Percentiles rank a stretch among this genome's conserved stretches.
These are phyloP conservation scores for Calonectria crousiana DNA, from an alignment of 2,329 filamentous ascomycete genomes.

Conservation along the genomic window DNA sequence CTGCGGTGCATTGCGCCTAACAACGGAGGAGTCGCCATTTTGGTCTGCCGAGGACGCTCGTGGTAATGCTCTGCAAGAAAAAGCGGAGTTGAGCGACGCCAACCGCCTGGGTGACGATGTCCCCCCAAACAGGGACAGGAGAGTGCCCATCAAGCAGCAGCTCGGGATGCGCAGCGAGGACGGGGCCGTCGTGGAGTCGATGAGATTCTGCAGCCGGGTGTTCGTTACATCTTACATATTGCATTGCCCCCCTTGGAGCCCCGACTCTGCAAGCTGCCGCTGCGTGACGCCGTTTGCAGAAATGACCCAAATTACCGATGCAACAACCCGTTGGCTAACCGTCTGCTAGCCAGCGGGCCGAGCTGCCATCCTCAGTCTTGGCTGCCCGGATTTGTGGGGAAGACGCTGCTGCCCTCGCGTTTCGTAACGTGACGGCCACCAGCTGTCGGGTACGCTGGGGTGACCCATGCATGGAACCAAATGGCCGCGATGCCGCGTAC, in stretches of 20 bases:
- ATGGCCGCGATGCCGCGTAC: conserved; percentile 1
- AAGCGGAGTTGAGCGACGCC: conserved; percentile 6
- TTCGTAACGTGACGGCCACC: conserved; percentile 10
- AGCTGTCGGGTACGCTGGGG: background rate
- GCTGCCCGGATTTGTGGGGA: conserved; percentile 2
- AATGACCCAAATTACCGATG: background rate
- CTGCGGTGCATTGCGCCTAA: background rate
- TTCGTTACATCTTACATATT: background rate
- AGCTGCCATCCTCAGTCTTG: conserved; percentile 1
- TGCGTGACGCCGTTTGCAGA: background rate
- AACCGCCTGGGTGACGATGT: background rate
- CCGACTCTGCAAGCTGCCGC: background rate
- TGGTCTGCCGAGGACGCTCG: background rate
- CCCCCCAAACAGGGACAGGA: background rate
- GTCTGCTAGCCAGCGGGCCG: conserved; percentile 11
- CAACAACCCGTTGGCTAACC: background rate
- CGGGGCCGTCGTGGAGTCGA: background rate
- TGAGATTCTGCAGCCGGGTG: too few species aligned
- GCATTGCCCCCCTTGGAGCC: background rate
- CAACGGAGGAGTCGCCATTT: conserved; percentile 9
- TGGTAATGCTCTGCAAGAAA: conserved; percentile 6
- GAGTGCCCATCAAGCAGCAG: background rate
- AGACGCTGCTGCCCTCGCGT: background rate
- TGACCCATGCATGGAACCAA: conserved; percentile 10
- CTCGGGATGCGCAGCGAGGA: background rate